Evolutionary conservation across 1,284 basidiomycete species (phyloP).

Genomic region (Malassezia brasiliensis): DNA sequence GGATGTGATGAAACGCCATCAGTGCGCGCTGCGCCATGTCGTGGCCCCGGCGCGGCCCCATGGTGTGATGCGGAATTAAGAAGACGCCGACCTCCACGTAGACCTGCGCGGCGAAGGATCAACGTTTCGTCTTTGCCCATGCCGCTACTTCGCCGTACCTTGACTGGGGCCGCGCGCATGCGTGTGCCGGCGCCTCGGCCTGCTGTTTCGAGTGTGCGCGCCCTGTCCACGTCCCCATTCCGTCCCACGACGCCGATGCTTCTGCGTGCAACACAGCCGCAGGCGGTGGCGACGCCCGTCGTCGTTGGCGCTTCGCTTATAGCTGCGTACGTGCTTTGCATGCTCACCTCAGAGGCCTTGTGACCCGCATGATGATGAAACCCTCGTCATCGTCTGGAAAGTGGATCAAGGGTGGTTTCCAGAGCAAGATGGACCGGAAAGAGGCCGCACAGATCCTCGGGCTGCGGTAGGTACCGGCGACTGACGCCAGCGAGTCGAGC

Average conservation of each 20-base stretch:
- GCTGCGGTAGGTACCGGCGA: constrained; percentile 49
- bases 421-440: constrained; percentile 84
- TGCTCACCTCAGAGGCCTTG: constrained; percentile 22
- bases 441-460: constrained; percentile 86
- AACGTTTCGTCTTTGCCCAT: too few species aligned
- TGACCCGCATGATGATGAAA: constrained; percentile 29
- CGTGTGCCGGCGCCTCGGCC: too few species aligned
- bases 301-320: constrained; percentile 36
- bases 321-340: constrained; percentile 18
- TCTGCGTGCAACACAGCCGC: constrained; percentile 23
- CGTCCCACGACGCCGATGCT: constrained; percentile 20
- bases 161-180: too few species aligned
- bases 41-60: not conserved
- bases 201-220: not conserved
- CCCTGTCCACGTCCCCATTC: constrained; percentile 23
- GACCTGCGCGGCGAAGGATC: too few species aligned
- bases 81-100: too few species aligned
- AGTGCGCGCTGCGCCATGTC: constrained; percentile 10
- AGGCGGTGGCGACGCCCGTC: constrained; percentile 31
- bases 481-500: constrained; percentile 13
- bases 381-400: constrained; percentile 56
- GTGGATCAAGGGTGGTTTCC: constrained; percentile 90
- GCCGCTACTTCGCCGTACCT: too few species aligned
- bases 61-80: not conserved
- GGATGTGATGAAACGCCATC: constrained; percentile 19